Conservation (phyloP, 2,329 filamentous ascomycete genomes). For the Penicillium sp. region DNA sequence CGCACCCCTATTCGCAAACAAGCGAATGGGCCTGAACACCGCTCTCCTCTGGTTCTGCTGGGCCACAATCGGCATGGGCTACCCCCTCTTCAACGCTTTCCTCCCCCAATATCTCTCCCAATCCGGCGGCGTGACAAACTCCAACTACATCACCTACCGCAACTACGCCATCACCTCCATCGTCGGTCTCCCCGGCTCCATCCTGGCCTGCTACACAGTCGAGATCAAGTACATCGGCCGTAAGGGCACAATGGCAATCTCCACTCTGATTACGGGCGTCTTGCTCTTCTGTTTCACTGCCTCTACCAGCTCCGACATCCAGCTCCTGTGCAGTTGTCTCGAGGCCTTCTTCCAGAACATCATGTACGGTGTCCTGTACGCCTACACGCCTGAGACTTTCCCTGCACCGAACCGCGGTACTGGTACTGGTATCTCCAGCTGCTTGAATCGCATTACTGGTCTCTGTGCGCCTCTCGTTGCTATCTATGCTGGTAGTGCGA, state of each 20-base stretch:
- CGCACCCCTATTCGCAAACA: slow-evolving; percentile 56
- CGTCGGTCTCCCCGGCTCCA: slow-evolving; percentile 69
- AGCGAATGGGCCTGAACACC: slow-evolving; percentile 48
- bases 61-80: slow-evolving; percentile 79
- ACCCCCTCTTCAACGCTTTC: slow-evolving; percentile 85
- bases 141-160: slow-evolving; percentile 56
- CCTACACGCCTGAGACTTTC: slow-evolving; percentile 59
- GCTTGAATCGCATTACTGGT: slow-evolving; percentile 45
- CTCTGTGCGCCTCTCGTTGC: slow-evolving; percentile 46
- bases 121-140: slow-evolving; percentile 54
- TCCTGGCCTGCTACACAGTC: slow-evolving; percentile 71
- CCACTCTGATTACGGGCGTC: slow-evolving; percentile 51
- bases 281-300: slow-evolving; percentile 56
- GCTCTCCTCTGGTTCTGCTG: slow-evolving; percentile 71
- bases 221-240: slow-evolving; percentile 61
- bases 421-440: slow-evolving; percentile 49
- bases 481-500: slow-evolving; percentile 38
- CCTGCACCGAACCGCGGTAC: slow-evolving; percentile 54
- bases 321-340: slow-evolving; percentile 52
- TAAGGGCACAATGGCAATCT: slow-evolving; percentile 55
- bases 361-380: slow-evolving; percentile 56
- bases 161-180: slow-evolving; percentile 79
- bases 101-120: slow-evolving; percentile 76
- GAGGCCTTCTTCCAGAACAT: slow-evolving; percentile 57
- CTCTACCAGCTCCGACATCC: slow-evolving; percentile 46